Base-by-base conservation (phyloP, 352 stramenopile species). In the Phytophthora foliorum region DNA sequence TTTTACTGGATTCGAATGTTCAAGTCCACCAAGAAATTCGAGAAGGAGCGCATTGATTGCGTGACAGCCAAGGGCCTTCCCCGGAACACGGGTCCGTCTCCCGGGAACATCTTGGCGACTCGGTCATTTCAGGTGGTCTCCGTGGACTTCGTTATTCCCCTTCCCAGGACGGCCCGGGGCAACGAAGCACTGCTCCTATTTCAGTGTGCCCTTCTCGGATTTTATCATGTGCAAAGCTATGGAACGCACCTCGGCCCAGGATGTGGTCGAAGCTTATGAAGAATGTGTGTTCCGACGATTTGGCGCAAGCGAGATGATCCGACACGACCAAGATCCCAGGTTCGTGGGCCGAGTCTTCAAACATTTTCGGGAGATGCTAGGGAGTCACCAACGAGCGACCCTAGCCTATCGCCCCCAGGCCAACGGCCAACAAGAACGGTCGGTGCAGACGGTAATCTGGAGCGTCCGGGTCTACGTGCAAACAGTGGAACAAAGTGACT, bases 391-490 rank as follows among this genome's bases (percentile, higher is more conserved):
- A 29, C 50, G 69, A 8, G 73, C 69, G 0, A 81, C 76, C 0
- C n/a, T 84, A 5, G 50, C 69, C 2, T 81, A 81, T 31, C 57
- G 66, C 0, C 67, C 66, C 0, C 69, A 80, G 39, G 73, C n/a
- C n/a, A n/a, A n/a, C n/a, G n/a, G n/a, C n/a, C 63, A 83, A 49
- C 72, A 84, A n/a, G 72, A 76, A 9, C 16, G 67, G 10, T 77
- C 62, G 1, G 67, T 76, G 2, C 72, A 81, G 48, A 74, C 76
- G 0, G 65, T 85, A 0, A 66, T 77, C 14, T 24, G 50, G 4
- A 55, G 38, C 4, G 44, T 82, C n/a, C 27, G 29, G 7, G 32
- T 50, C 0, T 82, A 81, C 22, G 42, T 71, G 1, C 52, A 74
- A 42, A 74, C 63, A 0, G 53, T 64, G 0, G 54, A 45, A 4